Evolutionary conservation across 2,329 filamentous ascomycete species (phyloP).

Genomic region (Ophiocordyceps robertsii): DNA sequence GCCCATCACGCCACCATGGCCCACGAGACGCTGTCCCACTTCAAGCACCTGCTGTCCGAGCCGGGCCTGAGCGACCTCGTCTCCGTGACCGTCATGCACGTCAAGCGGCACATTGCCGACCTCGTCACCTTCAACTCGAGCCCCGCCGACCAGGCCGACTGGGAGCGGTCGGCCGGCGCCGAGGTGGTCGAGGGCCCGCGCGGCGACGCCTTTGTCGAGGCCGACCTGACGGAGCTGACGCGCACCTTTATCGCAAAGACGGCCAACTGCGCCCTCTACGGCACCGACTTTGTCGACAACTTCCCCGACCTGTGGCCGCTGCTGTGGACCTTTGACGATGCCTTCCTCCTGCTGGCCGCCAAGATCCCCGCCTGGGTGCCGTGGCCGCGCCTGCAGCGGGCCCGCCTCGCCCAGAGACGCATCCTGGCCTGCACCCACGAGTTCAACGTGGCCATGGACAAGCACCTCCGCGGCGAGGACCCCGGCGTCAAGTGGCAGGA

Average conservation of each 20-base stretch:
- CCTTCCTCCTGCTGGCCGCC: constrained; percentile 16
- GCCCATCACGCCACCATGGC: constrained; percentile 17
- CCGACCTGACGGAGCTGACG: constrained; percentile 18
- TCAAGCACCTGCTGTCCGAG: constrained; percentile 13
- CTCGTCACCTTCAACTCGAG: constrained; percentile 24
- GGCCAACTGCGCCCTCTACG: constrained; percentile 21
- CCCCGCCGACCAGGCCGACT: constrained; percentile 22
- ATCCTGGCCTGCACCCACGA: constrained; percentile 16
- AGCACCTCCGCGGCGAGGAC: constrained; percentile 16
- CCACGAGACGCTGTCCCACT: constrained; percentile 13
- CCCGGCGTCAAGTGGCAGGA: constrained; percentile 21
- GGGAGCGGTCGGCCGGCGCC: constrained; percentile 21
- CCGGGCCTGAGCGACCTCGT: constrained; percentile 11
- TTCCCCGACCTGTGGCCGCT: constrained; percentile 23
- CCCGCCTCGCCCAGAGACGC: constrained; percentile 14
- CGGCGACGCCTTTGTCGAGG: constrained; percentile 16
- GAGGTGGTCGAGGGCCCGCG: constrained; percentile 13
- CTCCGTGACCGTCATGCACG: constrained; percentile 6
- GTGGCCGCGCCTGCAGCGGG: constrained; percentile 17
- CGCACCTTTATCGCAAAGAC: constrained; percentile 22
- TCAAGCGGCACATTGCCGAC: constrained; percentile 18
- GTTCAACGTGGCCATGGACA: constrained; percentile 21
- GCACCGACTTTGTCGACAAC: constrained; percentile 27
- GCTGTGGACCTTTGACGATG: constrained; percentile 23
- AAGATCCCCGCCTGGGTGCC: constrained; percentile 19